Base-by-base conservation (phyloP, 192 early-diverging fungal genomes). In the Coemansia sp. region DNA sequence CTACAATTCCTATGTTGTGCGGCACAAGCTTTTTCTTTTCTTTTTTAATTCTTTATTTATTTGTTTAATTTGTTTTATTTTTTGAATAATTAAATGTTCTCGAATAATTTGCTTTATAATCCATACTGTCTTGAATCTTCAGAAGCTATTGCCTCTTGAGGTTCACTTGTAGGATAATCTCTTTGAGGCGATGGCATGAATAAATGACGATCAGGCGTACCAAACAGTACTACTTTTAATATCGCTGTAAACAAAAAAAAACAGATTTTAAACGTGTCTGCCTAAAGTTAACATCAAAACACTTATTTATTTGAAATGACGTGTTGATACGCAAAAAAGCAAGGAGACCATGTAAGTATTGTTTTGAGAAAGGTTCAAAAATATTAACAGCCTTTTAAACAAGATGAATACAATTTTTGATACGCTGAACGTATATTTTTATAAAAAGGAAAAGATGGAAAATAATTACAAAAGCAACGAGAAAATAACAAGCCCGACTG, bases 111-210 rank as follows among this genome's bases (percentile, higher is more conserved):
- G 21, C 2, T 9, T 42, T 61, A 69, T 40, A 75, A 56, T 41
- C 73, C 68, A 39, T 70, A 79, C 26, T 74, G 64, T 12, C 72
- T 57, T 21, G 77, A 68, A 39, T 79, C 77, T 12, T 79, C 71
- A 12, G 72, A 65, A 0, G 72, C 67, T 15, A 79, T 57, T 16
- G 72, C 71, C 7, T 54, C 57, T 41, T 69, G 77, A 38, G 72
- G 68, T 18, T 79, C 77, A 21, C 48, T 68, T n/a, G 64, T 75
- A 18, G 73, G 73, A 32, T 75, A 75, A 48, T 75, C 73, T 18
- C 73, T 45, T 12, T 63, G 44, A 50, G 32, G 23, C 5, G 16
- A 21, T n/a, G 45, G 18, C 32, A 64, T 64, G 63, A 18, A 26
- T 63, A 26, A 15, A 8, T 9, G 18, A 64, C 37, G 47, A 16